Base-by-base conservation (phyloP, 192 early-diverging fungal genomes). In the Allomyces javanicus region DNA sequence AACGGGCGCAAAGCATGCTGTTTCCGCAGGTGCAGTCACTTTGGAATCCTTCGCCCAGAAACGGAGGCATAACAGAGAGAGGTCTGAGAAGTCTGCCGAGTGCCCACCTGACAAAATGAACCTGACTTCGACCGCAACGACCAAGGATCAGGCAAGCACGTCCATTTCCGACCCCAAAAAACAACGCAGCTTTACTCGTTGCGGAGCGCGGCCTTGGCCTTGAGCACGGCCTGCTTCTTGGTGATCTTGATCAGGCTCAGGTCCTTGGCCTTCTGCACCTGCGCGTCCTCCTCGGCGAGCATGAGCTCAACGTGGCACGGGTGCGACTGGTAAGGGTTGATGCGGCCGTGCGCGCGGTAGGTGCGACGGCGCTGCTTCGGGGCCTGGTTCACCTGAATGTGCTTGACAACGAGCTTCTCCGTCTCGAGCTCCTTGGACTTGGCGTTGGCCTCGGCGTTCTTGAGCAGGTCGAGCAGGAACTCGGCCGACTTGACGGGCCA, bases 331-430 rank as follows among this genome's bases (percentile, higher is more conserved):
- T 62, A 25, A 78, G 78, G 76, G 82, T 88, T 88, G 76, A 92
- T 92, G 74, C 92, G 87, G 86, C 95, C 95, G 85, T 98, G 95
- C 72, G 93, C 95, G 84, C 95, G 90, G 89, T 88, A 96, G 44
- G 91, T 96, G 75, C 95, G 81, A 73, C 95, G 88, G 71, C 95
- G 90, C 78, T 92, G 89, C 82, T 93, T 93, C 74, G 90, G 90
- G 70, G 95, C 95, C 76, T 92, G 89, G 86, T 98, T 96, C 79
- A 98, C 93, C 81, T 92, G 86, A 69, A 97, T 89, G 87, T 94
- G 88, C 82, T 87, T 86, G 75, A 98, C 82, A 67, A 89, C 83
- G 67, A 94, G 82, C 73, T 88, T 83, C 66, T 96, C 91, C 67
- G 88, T 71, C 77, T 87, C 83, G 66, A 98, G 84, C 68, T 89